phyloP scores from a whole-genome alignment of 176 grass and related monocot genomes.

The Avena atlantica region DNA sequence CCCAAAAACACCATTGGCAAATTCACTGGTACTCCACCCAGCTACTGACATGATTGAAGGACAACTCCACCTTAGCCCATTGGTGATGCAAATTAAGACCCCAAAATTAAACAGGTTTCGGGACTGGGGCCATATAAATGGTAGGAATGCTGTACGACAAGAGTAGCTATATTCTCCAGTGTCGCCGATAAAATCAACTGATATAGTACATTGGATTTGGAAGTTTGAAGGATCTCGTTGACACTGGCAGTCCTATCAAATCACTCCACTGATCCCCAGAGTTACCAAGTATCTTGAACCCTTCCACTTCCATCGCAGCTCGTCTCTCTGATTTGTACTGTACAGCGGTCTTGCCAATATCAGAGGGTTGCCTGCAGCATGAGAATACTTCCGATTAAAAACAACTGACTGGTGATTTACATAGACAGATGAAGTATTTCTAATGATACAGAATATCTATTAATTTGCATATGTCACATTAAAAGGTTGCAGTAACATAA shows the following conservation, averaged over 20 bases:
- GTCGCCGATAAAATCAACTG: constrained; percentile 42
- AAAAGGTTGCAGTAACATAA: background rate
- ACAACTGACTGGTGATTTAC: background rate
- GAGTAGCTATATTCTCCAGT: background rate
- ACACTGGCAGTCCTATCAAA: constrained; percentile 72
- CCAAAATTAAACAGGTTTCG: background rate
- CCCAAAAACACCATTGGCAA: constrained; percentile 4
- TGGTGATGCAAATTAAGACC: background rate
- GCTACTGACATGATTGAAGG: background rate
- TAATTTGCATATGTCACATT: background rate
- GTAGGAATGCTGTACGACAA: background rate
- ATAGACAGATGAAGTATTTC: background rate
- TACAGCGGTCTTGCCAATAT: constrained; percentile 71
- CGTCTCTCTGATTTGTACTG: constrained; percentile 84
- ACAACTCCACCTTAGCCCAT: background rate
- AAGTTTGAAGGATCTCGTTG: constrained; percentile 86
- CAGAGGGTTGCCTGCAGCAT: constrained; percentile 60
- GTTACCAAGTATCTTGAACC: constrained; percentile 85
- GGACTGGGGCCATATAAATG: background rate
- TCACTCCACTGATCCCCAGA: constrained; percentile 98
- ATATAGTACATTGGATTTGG: constrained; percentile 95
- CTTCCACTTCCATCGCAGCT: constrained; percentile 70
- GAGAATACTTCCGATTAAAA: constrained; percentile 25
- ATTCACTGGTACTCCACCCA: background rate
- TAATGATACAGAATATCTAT: background rate